Evolutionary conservation across 108 stramenopile genomes (phyloP), one percentile per base, ranked within the genome.

Genomic region (Cyclotella kingstonii): DNA sequence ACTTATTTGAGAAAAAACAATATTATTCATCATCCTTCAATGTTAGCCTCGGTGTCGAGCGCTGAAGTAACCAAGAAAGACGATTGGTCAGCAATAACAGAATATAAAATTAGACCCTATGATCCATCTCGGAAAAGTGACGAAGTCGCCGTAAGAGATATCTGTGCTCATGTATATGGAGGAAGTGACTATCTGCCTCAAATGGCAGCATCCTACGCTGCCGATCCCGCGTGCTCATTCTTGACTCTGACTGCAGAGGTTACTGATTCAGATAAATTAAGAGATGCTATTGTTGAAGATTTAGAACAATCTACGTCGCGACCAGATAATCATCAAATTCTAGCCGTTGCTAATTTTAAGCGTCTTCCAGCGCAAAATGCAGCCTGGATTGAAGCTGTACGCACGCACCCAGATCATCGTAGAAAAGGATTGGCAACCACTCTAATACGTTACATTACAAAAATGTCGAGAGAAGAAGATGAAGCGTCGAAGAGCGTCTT

Each of bases 361-460:
- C 69, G 75, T 11, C 63, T 76, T 5, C 62, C 49, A 18, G 27
- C 63, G 1, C 73, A 74, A 47, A 66, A 74, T 21, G 29, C 35
- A 44, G 75, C 52, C 7, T 76, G 75, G 75, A 65, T 76, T 19
- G 75, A 76, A 34, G 75, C 75, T 2, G 75, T 76, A 3, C 35
- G 75, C n/a, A 76, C 74, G 11, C 69, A 70, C 48, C 62, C 74
- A 10, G 4, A 47, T 36, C 46, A 70, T 57, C 74, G 68, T 5
- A 76, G 64, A 50, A 28, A 51, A 17, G 74, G 74, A 19, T 31
- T 76, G 33, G 74, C 74, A 36, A 42, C 68, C 1, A 63, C 22
- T 12, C 19, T 76, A 10, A 51, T 76, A 21, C 62, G 50, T 12
- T 23, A 48, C 2, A 36, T 76, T 5, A 25, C 70, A 5, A 31